Base-by-base conservation (phyloP, 192 early-diverging fungal species). In the Diversispora eburnea region DNA sequence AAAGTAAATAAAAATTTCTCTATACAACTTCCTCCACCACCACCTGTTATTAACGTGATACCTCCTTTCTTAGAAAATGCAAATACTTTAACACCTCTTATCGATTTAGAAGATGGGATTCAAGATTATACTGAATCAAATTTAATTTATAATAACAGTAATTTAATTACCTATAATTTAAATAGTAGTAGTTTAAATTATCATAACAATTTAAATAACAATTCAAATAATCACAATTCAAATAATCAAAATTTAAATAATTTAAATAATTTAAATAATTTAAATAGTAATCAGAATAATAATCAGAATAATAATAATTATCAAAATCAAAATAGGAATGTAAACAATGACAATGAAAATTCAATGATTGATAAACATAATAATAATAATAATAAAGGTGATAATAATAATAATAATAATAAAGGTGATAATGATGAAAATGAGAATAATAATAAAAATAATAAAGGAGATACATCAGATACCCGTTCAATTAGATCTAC, bases 401-500 rank as follows among this genome's bases (percentile, higher is more conserved):
- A 52, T 54, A 51, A 7, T 58, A 15, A 56, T 58, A 51, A 7
- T 58, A 15, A 56, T 58, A 65, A 9, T 17, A 41, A 74, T 60
- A 15, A 39, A 7, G 9, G 8, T 42, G 22, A 52, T 41, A 20
- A 17, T 45, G 42, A 58, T 45, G 52, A 15, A 45, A 20, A 25
- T 17, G 22, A 22, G 10, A 25, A 70, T 15, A n/a, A 70, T 15
- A n/a, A 51, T 33, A 33, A 33, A 33, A 33, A 33, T 33, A 33
- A 33, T 1, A 2, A 33, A 1, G 25, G 2, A 15, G 39, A 41
- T 20, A 46, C 81, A 52, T 84, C 83, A 51, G 84, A 88, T 71
- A 70, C 79, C 0, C 73, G 79, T 25, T 82, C 81, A 9, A 76
- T 82, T 58, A 57, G 68, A 20, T 79, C 85, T 57, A 75, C 73